Base-by-base conservation (phyloP, 2,329 filamentous ascomycete species). In the Cercospora janseana region DNA sequence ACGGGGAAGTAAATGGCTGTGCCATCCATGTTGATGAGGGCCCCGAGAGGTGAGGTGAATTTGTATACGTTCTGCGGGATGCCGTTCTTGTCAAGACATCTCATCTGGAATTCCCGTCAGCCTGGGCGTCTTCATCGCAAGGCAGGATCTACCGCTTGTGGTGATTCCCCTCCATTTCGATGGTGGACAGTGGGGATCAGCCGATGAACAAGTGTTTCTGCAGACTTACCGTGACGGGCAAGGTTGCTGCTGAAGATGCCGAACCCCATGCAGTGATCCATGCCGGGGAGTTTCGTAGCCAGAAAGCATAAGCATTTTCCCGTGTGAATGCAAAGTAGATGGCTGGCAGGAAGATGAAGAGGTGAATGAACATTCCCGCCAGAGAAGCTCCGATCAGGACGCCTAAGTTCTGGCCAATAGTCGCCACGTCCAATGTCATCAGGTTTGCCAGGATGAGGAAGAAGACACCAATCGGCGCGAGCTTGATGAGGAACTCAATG, bases 211-310 rank as follows among this genome's bases (percentile, higher is more conserved):
- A n/a, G n/a, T n/a, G n/a, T n/a, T n/a, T n/a, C n/a, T n/a, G n/a
- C n/a, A n/a, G 4, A 31, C 28, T 31, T 31, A 31, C 28, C 2
- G 76, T 78, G 10, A 79, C 71, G 0, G 77, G 72, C 16, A 79
- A 66, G 1, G 77, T 79, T 5, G 75, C 77, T 9, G 77, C 77
- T 2, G 74, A 77, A 1, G 75, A 78, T 1, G 77, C 76, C 8
- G 75, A 74, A 29, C 77, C 76, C 76, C 77, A 79, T 0, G 76
- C 77, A 1, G 76, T 79, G 43, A 79, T 68, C 77, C 77, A 79
- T 0, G 76, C 75, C 0, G 73, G 74, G 2, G 74, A 75, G 52
- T 70, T 72, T 51, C 70, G 73, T 51, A 75, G 13, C 75, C 76
- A 79, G 58, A 72, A 68, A 0, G 66, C 47, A 46, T 75, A 79